Percentiles rank a stretch among this genome's conserved stretches.
phyloP scores from a whole-genome alignment of 192 early-diverging fungal genomes.

The Anaeromyces robustus region DNA sequence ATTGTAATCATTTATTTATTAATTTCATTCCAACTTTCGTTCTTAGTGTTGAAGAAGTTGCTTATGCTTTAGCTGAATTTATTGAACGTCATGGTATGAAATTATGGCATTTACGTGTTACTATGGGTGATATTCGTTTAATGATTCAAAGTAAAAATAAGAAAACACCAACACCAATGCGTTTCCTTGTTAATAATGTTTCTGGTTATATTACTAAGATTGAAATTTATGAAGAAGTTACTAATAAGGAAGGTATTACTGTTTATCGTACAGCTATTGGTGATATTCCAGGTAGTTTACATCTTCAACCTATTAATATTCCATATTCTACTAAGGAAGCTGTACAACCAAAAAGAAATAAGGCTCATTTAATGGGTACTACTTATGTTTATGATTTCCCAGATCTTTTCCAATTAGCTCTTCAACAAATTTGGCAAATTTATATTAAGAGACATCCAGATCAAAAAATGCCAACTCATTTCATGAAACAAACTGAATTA shows the following conservation, averaged over 20 bases:
- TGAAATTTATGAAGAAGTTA: slow-evolving; percentile 84
- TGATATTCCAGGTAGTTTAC: slow-evolving; percentile 58
- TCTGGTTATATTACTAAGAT: slow-evolving; percentile 83
- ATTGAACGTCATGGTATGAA: slow-evolving; percentile 87
- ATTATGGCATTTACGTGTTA: slow-evolving; percentile 85
- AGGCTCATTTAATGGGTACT: slow-evolving; percentile 94
- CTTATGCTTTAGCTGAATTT: slow-evolving; percentile 70
- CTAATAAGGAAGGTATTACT: slow-evolving; percentile 57
- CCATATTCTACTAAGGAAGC: slow-evolving; percentile 87
- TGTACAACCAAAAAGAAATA: slow-evolving; percentile 92
- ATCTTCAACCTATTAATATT: slow-evolving; percentile 61
- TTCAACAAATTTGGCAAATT: slow-evolving; percentile 60
- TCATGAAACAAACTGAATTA: slow-evolving; percentile 71
- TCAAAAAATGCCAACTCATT: slow-evolving; percentile 26
- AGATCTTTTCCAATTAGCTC: slow-evolving; percentile 80
- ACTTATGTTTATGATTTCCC: slow-evolving; percentile 99
- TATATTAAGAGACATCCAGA: slow-evolving; percentile 11
- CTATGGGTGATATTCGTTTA: slow-evolving; percentile 93
- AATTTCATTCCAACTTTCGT: slow-evolving; percentile 95
- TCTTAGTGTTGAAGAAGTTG: slow-evolving; percentile 68
- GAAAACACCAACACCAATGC: slow-evolving; percentile 55
- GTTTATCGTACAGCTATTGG: slow-evolving; percentile 70
- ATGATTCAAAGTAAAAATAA: slow-evolving; percentile 49
- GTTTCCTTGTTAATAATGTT: slow-evolving; percentile 82
- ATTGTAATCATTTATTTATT: slow-evolving; percentile 98